Evolutionary conservation across 164 flowering plant genomes (phyloP).

Genomic region (Dillenia turbinata): DNA sequence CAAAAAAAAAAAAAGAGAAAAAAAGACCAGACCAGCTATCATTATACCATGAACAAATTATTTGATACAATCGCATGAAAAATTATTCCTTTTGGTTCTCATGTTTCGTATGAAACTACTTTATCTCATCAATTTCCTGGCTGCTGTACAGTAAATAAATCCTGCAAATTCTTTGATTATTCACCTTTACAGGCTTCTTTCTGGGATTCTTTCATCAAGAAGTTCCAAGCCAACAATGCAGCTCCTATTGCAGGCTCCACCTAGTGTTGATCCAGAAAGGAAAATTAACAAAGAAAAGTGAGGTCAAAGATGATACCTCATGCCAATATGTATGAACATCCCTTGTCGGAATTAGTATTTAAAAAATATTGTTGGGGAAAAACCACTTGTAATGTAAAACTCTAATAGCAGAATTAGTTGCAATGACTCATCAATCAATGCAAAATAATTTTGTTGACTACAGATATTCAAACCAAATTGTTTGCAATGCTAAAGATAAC

Average conservation of each 20-base stretch:
- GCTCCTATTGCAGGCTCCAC: slow-evolving; percentile 98
- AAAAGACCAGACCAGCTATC: too few relatives aligned
- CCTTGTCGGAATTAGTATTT: not conserved
- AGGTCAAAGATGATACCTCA: not conserved
- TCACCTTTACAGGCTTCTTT: slow-evolving; percentile 12
- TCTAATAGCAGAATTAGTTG: not conserved
- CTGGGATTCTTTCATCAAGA: slow-evolving; percentile 38
- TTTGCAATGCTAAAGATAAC: too few relatives aligned
- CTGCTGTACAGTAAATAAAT: too few relatives aligned
- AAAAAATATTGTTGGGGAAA: not conserved
- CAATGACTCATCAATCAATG: not conserved
- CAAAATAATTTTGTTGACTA: not conserved
- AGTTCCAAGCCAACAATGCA: slow-evolving; percentile 82
- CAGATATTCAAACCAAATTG: too few relatives aligned
- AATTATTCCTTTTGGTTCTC: too few relatives aligned
- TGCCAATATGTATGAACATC: not conserved
- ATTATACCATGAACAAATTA: too few relatives aligned
- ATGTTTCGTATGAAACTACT: too few relatives aligned
- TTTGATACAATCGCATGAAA: too few relatives aligned
- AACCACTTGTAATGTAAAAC: too few relatives aligned
- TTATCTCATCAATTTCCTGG: too few relatives aligned
- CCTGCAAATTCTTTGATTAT: too few relatives aligned
- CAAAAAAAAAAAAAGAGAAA: too few relatives aligned
- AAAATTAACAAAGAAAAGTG: not conserved
- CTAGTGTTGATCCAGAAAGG: slow-evolving; percentile 24